phyloP scores from a whole-genome alignment of 768 basidiomycete species.

The Hygrophoropsis aurantiaca region DNA sequence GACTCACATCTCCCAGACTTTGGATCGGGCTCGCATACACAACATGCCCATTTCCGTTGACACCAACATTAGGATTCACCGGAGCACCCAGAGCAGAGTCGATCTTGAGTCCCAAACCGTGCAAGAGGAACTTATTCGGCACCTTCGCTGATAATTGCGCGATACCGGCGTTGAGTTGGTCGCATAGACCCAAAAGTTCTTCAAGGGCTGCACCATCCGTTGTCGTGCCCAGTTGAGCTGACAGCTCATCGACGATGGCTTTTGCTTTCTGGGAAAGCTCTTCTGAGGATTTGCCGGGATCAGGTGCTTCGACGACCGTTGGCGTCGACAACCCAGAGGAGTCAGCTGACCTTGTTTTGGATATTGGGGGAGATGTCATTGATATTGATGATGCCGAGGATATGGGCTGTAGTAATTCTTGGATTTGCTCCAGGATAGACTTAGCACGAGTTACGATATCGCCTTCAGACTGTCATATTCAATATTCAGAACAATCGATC shows the following conservation, averaged over 20 bases:
- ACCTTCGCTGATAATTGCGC: slow-evolving; percentile 42
- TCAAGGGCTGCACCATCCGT: slow-evolving; percentile 61
- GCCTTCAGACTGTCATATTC: slow-evolving; percentile 33
- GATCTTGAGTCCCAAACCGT: slow-evolving; percentile 44
- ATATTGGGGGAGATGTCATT: slow-evolving; percentile 17
- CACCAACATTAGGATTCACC: slow-evolving; percentile 10
- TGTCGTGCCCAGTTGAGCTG: slow-evolving; percentile 48
- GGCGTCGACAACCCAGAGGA: slow-evolving; percentile 2
- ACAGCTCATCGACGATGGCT: slow-evolving; percentile 51
- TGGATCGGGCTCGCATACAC: slow-evolving; percentile 4
- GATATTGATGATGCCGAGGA: slow-evolving; percentile 5
- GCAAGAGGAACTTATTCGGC: slow-evolving; percentile 40
- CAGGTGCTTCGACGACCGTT: slow-evolving; percentile 11
- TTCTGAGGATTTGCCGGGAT: neutral
- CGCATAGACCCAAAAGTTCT: slow-evolving; percentile 70
- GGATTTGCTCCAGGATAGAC: slow-evolving; percentile 39
- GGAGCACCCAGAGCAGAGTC: slow-evolving; percentile 12
- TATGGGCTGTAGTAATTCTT: slow-evolving; percentile 18
- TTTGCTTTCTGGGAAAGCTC: slow-evolving; percentile 52
- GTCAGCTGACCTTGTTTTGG: slow-evolving; percentile 7
- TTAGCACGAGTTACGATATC: slow-evolving; percentile 51
- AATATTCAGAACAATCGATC: slow-evolving; percentile 2
- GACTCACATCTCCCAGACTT: too few relatives aligned
- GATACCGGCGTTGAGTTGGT: slow-evolving; percentile 60
- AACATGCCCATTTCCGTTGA: slow-evolving; percentile 30